Percentiles rank a stretch among this genome's conserved stretches.
Conservation (phyloP, 495 filamentous ascomycete species). For the Penicillium robsamsonii region DNA sequence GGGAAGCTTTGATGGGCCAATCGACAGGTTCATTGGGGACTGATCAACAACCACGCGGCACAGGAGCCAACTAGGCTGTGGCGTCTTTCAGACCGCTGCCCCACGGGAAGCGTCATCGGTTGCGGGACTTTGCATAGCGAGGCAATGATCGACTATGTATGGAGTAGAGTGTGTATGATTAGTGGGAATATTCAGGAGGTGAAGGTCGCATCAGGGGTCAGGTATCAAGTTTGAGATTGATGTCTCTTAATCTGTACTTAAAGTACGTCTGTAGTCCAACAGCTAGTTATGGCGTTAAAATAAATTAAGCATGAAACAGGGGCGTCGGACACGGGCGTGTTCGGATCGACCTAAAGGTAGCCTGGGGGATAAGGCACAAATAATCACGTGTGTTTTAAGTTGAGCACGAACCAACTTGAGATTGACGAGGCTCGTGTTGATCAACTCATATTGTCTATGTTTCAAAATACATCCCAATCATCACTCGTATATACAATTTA, state of each 20-base stretch:
- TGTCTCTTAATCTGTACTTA: neutral
- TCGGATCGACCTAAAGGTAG: neutral
- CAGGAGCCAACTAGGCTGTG: constrained; percentile 27
- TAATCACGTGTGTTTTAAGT: constrained; percentile 3
- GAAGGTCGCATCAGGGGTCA: constrained; percentile 8
- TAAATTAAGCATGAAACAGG: constrained; percentile 4
- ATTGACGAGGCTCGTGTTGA: neutral
- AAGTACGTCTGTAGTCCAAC: neutral
- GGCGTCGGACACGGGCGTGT: neutral
- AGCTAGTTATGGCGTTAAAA: neutral
- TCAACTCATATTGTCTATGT: neutral
- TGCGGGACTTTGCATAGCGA: constrained; percentile 18
- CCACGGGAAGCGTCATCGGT: constrained; percentile 31
- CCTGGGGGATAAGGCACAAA: neutral
- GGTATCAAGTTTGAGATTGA: neutral
- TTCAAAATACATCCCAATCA: neutral
- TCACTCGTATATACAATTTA: neutral
- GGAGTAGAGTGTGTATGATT: neutral
- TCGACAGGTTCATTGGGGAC: constrained; percentile 16
- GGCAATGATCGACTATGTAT: constrained; percentile 24
- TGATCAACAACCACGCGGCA: constrained; percentile 30
- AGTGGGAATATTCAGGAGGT: constrained; percentile 11
- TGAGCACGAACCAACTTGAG: neutral
- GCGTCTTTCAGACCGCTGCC: constrained; percentile 19
- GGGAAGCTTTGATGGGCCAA: constrained; percentile 23